These are phyloP conservation scores for Kodamaea hsintzibuensis DNA, from an alignment of 805 yeast genomes.

Conservation along the genomic window DNA sequence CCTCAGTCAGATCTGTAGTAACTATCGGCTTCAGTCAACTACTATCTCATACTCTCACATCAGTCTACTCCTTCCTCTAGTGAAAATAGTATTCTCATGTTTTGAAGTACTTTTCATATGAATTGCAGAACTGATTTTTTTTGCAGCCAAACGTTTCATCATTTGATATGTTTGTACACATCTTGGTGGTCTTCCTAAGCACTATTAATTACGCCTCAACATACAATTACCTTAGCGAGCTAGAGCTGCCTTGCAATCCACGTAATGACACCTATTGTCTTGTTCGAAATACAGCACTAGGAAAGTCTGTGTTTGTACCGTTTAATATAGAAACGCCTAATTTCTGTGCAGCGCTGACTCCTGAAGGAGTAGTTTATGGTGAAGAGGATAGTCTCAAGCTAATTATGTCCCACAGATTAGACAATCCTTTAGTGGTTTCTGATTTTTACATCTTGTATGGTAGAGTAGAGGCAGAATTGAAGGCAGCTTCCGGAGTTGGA, in stretches of 20 bases:
- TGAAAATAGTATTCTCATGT: too few relatives aligned
- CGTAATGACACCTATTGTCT: conserved; percentile 22
- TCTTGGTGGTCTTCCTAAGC: neutral
- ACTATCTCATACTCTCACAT: too few relatives aligned
- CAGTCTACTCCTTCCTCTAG: too few relatives aligned
- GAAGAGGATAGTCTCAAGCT: conserved; percentile 11
- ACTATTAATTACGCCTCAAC: neutral
- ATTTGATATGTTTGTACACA: neutral
- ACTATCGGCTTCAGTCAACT: too few relatives aligned
- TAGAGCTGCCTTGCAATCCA: conserved; percentile 27
- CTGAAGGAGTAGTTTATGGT: conserved; percentile 4
- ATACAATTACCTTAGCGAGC: neutral
- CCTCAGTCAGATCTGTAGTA: too few relatives aligned
- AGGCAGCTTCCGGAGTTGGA: conserved; percentile 35
- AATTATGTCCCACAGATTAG: conserved; percentile 22
- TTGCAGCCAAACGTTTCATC: neutral
- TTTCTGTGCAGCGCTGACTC: neutral
- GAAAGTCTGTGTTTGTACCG: conserved; percentile 16
- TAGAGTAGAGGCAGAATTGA: conserved; percentile 36
- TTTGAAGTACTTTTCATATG: too few relatives aligned
- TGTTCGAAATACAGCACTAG: conserved; percentile 28
- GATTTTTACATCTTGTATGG: conserved; percentile 37
- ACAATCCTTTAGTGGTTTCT: conserved; percentile 35
- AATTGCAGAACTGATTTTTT: neutral
- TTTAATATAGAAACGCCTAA: conserved; percentile 12